Base-by-base conservation (phyloP, 352 stramenopile genomes). In the Globisporangium megalacanthum region DNA sequence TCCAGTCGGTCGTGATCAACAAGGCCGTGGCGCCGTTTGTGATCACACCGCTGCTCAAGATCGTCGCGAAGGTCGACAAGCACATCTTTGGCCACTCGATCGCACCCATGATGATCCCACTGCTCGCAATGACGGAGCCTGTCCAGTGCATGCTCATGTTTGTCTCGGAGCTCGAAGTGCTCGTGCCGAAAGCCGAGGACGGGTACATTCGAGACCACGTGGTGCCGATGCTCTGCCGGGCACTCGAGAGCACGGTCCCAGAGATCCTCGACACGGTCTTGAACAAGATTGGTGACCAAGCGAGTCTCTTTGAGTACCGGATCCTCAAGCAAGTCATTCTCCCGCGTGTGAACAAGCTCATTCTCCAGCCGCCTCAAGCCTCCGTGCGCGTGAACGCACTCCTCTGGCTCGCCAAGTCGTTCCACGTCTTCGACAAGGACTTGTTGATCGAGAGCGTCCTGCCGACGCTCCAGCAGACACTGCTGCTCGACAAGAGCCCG, bases 141-240 rank as follows among this genome's bases (percentile, higher is more conserved):
- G 83, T 93, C 35, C 85, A 95, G 63, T 93, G 83, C 56, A 95
- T 95, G 85, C 81, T 95, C 42, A 95, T 93, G 83, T 95, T 95
- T 47, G 85, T 95, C 11, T 91, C 81, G 33, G 83, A 92, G 51
- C 63, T 95, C 13, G 83, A 95, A 55, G 74, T 79, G 29, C 62
- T 95, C 22, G 77, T 95, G 20, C 83, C 83, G 1, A 95, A 95
- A 54, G 85, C 85, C 1, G 85, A 95, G 35, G 83, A 95, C 25
- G 79, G 66, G n/a, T 95, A 90, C 69, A 93, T 92, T 51, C 83
- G 85, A n/a, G 85, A 95, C 57, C 85, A 95, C 59, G 82, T 95
- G 56, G 85, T 95, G 7, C 85, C 85, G 2, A 93, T 95, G 85
- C 59, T 95, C 19, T 93, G 83, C 50, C 83, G 85, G 41, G 81